A percentile compares a stretch with the other conserved stretches of the same genome.
Evolutionary conservation across 352 stramenopile genomes (phyloP).

Genomic region (Plasmopara viticola): DNA sequence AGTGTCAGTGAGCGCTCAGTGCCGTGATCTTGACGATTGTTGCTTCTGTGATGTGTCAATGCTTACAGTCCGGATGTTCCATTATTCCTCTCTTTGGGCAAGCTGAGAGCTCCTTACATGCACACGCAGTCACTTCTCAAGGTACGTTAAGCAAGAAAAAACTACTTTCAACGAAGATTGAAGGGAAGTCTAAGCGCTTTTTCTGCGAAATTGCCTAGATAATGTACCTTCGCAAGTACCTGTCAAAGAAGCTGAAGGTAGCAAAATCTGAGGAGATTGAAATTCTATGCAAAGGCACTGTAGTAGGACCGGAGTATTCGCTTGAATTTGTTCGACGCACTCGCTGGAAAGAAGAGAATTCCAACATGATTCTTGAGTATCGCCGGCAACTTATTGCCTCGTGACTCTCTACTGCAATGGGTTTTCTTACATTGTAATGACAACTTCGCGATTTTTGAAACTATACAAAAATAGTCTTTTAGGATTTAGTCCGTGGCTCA

Average conservation of each 20-base stretch:
- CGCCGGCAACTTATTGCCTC: constrained; percentile 27
- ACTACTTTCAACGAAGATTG: background rate
- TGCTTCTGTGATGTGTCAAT: background rate
- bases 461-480: too few species aligned
- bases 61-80: constrained; percentile 28
- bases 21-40: background rate
- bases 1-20: background rate
- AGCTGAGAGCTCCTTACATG: constrained; percentile 31
- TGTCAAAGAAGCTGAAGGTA: constrained; percentile 40
- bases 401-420: too few species aligned
- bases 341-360: constrained; percentile 35
- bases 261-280: constrained; percentile 43
- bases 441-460: too few species aligned
- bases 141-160: constrained; percentile 15
- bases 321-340: constrained; percentile 63
- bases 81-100: constrained; percentile 32
- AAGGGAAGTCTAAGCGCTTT: background rate
- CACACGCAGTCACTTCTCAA: constrained; percentile 40
- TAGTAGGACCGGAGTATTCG: constrained; percentile 52
- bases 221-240: constrained; percentile 53
- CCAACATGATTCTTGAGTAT: constrained; percentile 57
- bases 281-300: constrained; percentile 40
- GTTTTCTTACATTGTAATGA: too few species aligned
- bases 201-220: constrained; percentile 25
- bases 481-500: too few species aligned